phyloP scores from a whole-genome alignment of 2,329 filamentous ascomycete genomes.

The Emericellopsis cladophorae region DNA sequence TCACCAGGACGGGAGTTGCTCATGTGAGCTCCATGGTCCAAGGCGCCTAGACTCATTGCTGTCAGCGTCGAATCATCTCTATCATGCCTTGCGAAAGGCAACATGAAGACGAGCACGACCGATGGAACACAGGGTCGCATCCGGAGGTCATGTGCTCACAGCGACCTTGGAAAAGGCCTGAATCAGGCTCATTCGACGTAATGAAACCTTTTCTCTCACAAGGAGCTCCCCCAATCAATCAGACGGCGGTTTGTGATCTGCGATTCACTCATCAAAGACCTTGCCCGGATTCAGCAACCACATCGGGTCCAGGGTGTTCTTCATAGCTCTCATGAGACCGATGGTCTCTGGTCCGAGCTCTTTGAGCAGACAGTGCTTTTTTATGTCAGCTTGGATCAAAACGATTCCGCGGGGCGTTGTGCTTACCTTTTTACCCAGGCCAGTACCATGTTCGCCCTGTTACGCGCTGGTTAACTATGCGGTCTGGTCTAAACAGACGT shows the following conservation, averaged over 20 bases:
- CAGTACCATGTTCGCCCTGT: constrained; percentile 74
- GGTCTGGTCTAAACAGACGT: constrained; percentile 35
- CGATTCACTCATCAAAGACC: constrained; percentile 41
- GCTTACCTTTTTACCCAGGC: constrained; percentile 68
- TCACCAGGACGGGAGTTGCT: not conserved
- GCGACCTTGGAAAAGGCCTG: too few relatives aligned
- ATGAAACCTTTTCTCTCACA: too few relatives aligned
- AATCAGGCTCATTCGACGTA: too few relatives aligned
- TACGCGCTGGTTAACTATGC: constrained; percentile 59
- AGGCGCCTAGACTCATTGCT: not conserved
- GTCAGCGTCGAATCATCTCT: too few relatives aligned
- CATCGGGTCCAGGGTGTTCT: constrained; percentile 47
- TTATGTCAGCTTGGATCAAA: not conserved
- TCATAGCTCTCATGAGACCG: constrained; percentile 53
- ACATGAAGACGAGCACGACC: too few relatives aligned
- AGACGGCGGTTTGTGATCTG: too few relatives aligned
- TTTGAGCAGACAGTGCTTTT: constrained; percentile 37
- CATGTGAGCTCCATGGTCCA: not conserved
- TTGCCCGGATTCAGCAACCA: constrained; percentile 62
- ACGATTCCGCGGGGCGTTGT: not conserved
- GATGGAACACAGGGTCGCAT: too few relatives aligned
- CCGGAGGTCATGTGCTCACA: too few relatives aligned
- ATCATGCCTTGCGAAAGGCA: too few relatives aligned
- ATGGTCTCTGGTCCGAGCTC: constrained; percentile 53
- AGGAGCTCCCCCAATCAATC: too few relatives aligned